Evolutionary conservation across 179 eudicot species (phyloP).

Genomic region (Gypsophila paniculata): DNA sequence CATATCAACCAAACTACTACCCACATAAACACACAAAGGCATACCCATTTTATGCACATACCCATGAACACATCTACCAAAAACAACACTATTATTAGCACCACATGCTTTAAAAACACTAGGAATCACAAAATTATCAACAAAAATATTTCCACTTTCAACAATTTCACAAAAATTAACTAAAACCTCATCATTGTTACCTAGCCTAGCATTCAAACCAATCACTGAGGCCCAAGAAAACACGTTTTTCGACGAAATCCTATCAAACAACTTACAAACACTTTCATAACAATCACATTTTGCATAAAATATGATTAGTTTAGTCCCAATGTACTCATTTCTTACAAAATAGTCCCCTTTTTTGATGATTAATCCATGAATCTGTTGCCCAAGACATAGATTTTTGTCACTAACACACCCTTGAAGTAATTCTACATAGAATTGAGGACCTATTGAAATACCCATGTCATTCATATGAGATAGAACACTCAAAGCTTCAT

Average conservation of each 20-base stretch:
- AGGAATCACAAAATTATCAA: constrained; percentile 56
- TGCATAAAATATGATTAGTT: constrained; percentile 50
- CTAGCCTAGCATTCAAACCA: constrained; percentile 43
- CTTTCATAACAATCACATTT: constrained; percentile 44
- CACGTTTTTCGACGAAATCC: constrained; percentile 28
- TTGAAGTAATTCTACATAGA: constrained; percentile 48
- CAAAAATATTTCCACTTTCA: constrained; percentile 35
- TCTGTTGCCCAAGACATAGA: constrained; percentile 45
- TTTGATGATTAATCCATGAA: constrained; percentile 49
- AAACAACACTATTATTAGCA: constrained; percentile 28
- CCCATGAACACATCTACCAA: constrained; percentile 58
- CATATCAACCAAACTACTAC: constrained; percentile 60
- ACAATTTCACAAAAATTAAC: constrained; percentile 43
- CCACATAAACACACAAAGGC: constrained; percentile 44
- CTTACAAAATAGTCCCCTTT: constrained; percentile 38
- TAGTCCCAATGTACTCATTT: constrained; percentile 51
- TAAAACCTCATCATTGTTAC: constrained; percentile 34
- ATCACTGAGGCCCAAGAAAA: constrained; percentile 61
- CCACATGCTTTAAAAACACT: constrained; percentile 61
- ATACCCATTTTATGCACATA: constrained; percentile 44
- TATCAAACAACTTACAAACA: constrained; percentile 31
- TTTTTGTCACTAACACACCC: constrained; percentile 38
- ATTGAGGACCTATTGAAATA: constrained; percentile 34
- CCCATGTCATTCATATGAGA: constrained; percentile 30
- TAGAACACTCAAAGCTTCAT: constrained; percentile 35